Evolutionary conservation across 768 basidiomycete genomes (phyloP).

Genomic region (Boletus bicolor): DNA sequence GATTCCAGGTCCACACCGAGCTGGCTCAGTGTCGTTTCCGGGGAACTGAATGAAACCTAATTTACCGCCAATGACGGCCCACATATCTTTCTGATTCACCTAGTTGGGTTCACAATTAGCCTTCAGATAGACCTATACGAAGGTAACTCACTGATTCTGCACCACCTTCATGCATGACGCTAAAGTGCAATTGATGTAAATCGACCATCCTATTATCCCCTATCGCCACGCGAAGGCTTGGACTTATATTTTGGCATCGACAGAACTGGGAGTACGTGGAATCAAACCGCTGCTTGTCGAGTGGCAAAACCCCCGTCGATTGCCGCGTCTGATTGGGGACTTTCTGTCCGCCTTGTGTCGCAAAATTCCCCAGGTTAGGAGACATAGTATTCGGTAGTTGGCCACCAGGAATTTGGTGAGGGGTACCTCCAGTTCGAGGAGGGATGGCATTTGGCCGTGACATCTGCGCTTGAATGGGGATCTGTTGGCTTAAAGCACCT

Average conservation of each 20-base stretch:
- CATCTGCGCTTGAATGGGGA: slow-evolving; percentile 33
- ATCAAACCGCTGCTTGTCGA: slow-evolving; percentile 55
- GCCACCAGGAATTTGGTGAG: slow-evolving; percentile 34
- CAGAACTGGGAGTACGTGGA: slow-evolving; percentile 48
- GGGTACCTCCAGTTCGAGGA: slow-evolving; percentile 38
- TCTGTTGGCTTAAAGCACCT: slow-evolving; percentile 25
- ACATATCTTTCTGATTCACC: slow-evolving; percentile 55
- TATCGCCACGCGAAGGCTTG: slow-evolving; percentile 40
- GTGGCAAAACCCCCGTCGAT: slow-evolving; percentile 28
- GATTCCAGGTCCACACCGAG: slow-evolving; percentile 57
- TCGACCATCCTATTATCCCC: slow-evolving; percentile 59
- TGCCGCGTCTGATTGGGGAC: slow-evolving; percentile 18
- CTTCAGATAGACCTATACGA: background rate
- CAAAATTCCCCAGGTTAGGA: slow-evolving; percentile 32
- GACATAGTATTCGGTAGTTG: slow-evolving; percentile 34
- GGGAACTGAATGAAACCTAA: slow-evolving; percentile 67
- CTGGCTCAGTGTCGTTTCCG: slow-evolving; percentile 55
- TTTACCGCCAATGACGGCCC: slow-evolving; percentile 65
- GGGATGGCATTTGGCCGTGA: slow-evolving; percentile 31
- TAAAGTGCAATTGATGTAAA: slow-evolving; percentile 53
- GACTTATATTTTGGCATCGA: slow-evolving; percentile 37
- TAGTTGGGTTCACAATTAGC: slow-evolving; percentile 26
- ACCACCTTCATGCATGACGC: slow-evolving; percentile 61
- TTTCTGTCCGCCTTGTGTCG: slow-evolving; percentile 21
- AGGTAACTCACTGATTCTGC: slow-evolving; percentile 38